phyloP scores from a whole-genome alignment of 257 asterid genomes.

The Nicotiana attenuata region DNA sequence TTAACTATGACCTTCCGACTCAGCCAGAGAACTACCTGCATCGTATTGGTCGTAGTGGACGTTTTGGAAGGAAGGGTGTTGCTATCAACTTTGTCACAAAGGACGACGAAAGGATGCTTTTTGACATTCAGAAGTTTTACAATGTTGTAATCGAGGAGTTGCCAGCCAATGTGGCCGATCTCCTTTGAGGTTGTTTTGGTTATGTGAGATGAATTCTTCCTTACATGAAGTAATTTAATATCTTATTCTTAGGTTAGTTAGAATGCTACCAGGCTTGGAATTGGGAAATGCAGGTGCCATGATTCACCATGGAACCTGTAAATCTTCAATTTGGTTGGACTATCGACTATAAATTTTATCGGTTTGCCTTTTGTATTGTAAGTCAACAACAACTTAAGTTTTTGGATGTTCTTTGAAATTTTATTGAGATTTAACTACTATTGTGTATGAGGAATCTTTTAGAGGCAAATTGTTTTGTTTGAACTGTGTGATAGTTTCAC shows the following conservation, averaged over 20 bases:
- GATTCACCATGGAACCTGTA: neutral
- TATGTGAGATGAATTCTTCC: too few relatives aligned
- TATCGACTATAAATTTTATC: slow-evolving; percentile 9
- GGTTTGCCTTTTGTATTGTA: neutral
- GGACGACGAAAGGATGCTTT: slow-evolving; percentile 15
- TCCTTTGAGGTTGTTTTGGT: neutral
- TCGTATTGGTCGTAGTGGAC: slow-evolving; percentile 16
- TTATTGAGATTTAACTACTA: neutral
- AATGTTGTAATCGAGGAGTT: slow-evolving; percentile 11
- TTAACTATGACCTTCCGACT: slow-evolving; percentile 15
- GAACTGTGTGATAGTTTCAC: neutral
- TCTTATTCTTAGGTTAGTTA: too few relatives aligned
- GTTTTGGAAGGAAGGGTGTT: slow-evolving; percentile 11
- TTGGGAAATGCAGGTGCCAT: neutral
- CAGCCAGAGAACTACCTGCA: slow-evolving; percentile 17
- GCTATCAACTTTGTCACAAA: slow-evolving; percentile 14
- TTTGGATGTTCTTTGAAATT: slow-evolving; percentile 5
- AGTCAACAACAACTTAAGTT: neutral
- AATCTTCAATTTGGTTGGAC: neutral
- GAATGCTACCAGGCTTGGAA: neutral
- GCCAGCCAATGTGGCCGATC: slow-evolving; percentile 14
- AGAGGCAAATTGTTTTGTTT: neutral
- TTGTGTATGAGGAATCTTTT: neutral
- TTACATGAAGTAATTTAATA: too few relatives aligned
- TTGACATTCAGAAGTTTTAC: slow-evolving; percentile 7